A percentile compares a stretch with the other conserved stretches of the same genome.
Evolutionary conservation across 305 asterid genomes (phyloP).

Genomic region (Fraxinus nigra): DNA sequence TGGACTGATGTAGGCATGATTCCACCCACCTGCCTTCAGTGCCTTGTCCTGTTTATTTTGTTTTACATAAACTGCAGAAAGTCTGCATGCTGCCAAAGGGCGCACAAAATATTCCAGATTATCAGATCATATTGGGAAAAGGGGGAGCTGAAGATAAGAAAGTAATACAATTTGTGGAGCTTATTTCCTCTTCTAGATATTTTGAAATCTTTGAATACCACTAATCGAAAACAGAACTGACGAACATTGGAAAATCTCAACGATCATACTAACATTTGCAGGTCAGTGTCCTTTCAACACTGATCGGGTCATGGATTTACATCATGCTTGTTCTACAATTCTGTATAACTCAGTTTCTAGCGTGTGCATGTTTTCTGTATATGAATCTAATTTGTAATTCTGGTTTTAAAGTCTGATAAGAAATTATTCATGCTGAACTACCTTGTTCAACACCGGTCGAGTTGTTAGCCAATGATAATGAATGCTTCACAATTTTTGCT

Average conservation of each 20-base stretch:
- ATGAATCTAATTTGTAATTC: neutral
- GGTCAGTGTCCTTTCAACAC: neutral
- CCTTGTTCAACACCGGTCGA: neutral
- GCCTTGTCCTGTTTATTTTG: neutral
- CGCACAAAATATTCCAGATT: neutral
- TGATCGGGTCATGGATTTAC: neutral
- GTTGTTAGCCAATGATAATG: neutral
- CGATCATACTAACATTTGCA: neutral
- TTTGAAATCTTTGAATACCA: neutral
- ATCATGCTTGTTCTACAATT: neutral
- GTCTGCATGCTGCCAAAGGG: neutral
- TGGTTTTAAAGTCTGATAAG: neutral
- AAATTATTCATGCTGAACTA: neutral
- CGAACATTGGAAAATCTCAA: neutral
- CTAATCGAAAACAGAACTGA: neutral
- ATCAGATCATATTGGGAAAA: neutral
- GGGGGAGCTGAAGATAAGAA: neutral
- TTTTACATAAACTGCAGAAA: neutral
- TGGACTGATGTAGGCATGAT: neutral
- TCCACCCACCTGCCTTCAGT: neutral
- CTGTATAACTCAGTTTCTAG: neutral
- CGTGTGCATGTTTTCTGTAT: neutral
- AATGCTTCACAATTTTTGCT: neutral
- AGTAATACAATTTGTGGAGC: neutral
- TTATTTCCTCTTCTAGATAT: neutral